Evolutionary conservation across 371 early-diverging fungal species (phyloP), one percentile per base, ranked within the genome.

Genomic region (Gilbertella persicaria): DNA sequence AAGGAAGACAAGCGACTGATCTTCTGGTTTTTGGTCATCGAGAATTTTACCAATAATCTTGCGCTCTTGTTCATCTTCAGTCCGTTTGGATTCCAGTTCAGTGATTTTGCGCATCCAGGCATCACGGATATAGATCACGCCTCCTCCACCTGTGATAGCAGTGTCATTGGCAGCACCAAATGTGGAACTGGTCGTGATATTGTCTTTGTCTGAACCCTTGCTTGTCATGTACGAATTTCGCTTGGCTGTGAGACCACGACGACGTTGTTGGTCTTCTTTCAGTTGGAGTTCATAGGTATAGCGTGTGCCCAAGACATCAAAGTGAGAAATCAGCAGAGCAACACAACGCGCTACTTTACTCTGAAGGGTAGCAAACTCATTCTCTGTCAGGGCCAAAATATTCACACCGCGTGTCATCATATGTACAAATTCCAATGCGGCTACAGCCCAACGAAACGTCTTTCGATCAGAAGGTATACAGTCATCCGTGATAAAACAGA

Each of bases 401-500:
- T 85, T 84, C 48, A 81, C 82, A 41, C 88, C 89, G n/a, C 85
- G 80, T 45, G 89, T 88, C 73, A 88, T 84, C 16, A 80, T 66
- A 84, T 90, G 88, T 2, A 90, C 88, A 64, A 91, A 90, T 61
- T 93, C 91, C 2, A 95, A 79, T 1, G 94, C 93, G 41, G 84
- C 74, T 35, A 95, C 88, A 4, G 90, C 90, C 95, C 95, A 95
- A 20, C 91, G 82, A 73, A 92, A 91, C 0, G 94, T 95, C 60
- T 88, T 90, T 19, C 86, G 75, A 44, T 91, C 90, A 13, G 83
- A 82, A 0, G 87, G 88, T 39, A 82, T 79, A 60, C 91, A 92
- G 50, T 90, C 90, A 45, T 87, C 86, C 26, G 80, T 81, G 28
- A 88, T 83, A 53, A 95, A 95, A 49, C 84, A 86, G 39, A 91